Conservation (phyloP, 2,329 filamentous ascomycete species). For the Orbilia blumenaviensis region DNA sequence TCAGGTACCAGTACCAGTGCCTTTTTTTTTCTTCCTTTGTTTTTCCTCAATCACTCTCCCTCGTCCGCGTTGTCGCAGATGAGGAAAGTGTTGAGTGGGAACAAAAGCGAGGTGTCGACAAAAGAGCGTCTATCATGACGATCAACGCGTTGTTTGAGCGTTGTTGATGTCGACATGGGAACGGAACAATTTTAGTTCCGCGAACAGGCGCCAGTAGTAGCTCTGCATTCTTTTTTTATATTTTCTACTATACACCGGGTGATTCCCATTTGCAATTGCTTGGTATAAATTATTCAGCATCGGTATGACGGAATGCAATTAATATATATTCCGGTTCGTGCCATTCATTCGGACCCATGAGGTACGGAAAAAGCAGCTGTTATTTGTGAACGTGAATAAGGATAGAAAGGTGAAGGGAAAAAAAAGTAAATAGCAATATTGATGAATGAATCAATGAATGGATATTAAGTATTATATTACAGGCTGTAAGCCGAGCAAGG, state of each 20-base stretch:
- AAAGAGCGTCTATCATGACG: conserved; percentile 29
- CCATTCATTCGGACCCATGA: no score
- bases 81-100: background rate
- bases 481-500: conserved; percentile 49
- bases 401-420: no score
- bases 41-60: background rate
- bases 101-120: background rate
- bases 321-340: background rate
- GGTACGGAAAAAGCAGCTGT: no score
- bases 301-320: background rate
- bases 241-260: background rate
- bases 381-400: no score
- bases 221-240: no score
- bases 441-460: no score
- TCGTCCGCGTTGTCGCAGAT: conserved; percentile 23
- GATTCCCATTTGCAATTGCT: background rate
- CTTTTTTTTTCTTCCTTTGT: no score
- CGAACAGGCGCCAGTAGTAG: no score
- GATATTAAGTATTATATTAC: background rate
- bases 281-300: no score
- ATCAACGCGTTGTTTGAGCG: conserved; percentile 33
- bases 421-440: no score
- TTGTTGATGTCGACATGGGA: background rate
- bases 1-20: conserved; percentile 30
- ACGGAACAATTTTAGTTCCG: no score